A percentile compares a stretch with the other conserved stretches of the same genome.
phyloP scores from a whole-genome alignment of 305 asterid genomes.

The Euphrasia arctica region DNA sequence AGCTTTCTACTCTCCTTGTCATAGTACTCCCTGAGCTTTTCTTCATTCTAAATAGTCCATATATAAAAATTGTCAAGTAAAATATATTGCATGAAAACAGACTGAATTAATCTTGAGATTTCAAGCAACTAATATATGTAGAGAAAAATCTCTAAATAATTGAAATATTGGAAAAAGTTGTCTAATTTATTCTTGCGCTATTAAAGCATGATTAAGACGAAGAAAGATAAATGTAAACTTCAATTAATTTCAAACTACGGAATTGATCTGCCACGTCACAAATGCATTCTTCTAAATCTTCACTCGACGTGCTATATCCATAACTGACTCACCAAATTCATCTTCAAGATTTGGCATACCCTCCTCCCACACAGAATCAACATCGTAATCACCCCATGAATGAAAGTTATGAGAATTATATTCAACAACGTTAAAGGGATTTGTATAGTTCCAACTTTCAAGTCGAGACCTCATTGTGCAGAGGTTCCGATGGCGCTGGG shows the following conservation, averaged over 20 bases:
- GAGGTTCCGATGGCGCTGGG: background rate
- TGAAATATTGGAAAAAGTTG: background rate
- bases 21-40: constrained; percentile 11
- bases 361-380: too few relatives aligned
- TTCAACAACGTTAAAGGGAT: too few relatives aligned
- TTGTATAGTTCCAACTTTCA: background rate
- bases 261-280: background rate
- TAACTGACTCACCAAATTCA: constrained; percentile 7
- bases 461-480: background rate
- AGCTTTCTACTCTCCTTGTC: constrained; percentile 20
- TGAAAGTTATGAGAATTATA: too few relatives aligned
- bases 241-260: too few relatives aligned
- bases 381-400: too few relatives aligned
- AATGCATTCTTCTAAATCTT: constrained; percentile 10
- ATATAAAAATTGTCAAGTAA: background rate
- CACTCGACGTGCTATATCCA: background rate
- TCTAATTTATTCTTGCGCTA: background rate
- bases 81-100: background rate
- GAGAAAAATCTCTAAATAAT: background rate
- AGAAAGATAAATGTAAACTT: too few relatives aligned
- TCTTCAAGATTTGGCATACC: constrained; percentile 23
- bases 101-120: background rate
- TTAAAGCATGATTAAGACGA: too few relatives aligned
- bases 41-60: constrained; percentile 25
- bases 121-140: background rate